These are phyloP conservation scores for Purpureocillium takamizusanense DNA, from an alignment of 2,329 filamentous ascomycete genomes.

Conservation along the genomic window DNA sequence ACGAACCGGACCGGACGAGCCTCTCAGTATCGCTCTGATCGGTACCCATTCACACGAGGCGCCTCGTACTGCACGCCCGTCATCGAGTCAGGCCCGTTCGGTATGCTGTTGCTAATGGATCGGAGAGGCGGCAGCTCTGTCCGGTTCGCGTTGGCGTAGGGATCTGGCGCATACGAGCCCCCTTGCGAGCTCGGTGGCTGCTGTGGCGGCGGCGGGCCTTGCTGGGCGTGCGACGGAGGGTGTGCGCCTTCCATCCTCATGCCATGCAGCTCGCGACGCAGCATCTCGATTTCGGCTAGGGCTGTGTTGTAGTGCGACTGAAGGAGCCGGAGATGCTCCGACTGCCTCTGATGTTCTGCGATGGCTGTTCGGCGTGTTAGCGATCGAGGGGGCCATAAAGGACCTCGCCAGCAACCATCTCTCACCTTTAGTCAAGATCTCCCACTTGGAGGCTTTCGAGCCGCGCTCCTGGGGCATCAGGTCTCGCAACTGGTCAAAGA, in stretches of 20 bases:
- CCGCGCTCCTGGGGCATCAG: conserved; percentile 73
- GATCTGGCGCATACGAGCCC: conserved; percentile 16
- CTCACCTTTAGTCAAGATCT: conserved; percentile 76
- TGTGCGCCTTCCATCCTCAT: conserved; percentile 40
- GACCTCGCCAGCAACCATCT: too few relatives aligned
- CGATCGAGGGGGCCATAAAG: background rate
- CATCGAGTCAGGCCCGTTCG: conserved; percentile 49
- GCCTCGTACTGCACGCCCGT: conserved; percentile 56
- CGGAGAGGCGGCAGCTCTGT: conserved; percentile 50
- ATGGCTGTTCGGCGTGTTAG: conserved; percentile 36
- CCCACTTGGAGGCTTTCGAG: conserved; percentile 83
- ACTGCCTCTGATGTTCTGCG: conserved; percentile 48
- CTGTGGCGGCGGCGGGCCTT: conserved; percentile 12
- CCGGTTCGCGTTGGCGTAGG: conserved; percentile 24
- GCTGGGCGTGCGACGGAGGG: conserved; percentile 33
- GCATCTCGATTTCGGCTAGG: conserved; percentile 34
- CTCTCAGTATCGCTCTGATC: conserved; percentile 27
- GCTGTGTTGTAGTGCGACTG: conserved; percentile 34
- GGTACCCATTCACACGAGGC: conserved; percentile 37
- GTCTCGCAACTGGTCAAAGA: conserved; percentile 73
- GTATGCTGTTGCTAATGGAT: conserved; percentile 34
- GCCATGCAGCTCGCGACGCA: conserved; percentile 39
- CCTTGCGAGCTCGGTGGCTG: conserved; percentile 5
- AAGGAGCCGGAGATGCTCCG: conserved; percentile 37
- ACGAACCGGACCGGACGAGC: background rate